phyloP scores from a whole-genome alignment of 2,329 filamentous ascomycete genomes.

The Phaeosphaeriaceae sp. region DNA sequence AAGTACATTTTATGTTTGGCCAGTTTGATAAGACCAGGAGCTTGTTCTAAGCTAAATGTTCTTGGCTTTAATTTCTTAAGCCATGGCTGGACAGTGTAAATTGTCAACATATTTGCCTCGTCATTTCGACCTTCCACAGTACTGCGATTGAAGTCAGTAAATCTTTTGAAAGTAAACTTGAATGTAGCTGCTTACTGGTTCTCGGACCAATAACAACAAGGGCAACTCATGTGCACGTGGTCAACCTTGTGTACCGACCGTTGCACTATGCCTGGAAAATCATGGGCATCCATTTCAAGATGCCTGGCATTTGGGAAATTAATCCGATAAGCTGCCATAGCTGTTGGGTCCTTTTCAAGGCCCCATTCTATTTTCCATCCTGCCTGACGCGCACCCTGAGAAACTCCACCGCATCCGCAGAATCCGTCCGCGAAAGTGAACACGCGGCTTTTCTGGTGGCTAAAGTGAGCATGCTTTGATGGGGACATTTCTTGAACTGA shows the following conservation, averaged over 20 bases:
- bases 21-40: not conserved
- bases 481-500: no score
- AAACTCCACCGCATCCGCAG: slow-evolving; percentile 28
- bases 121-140: slow-evolving; percentile 25
- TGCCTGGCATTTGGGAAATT: slow-evolving; percentile 14
- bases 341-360: slow-evolving; percentile 16
- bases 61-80: slow-evolving; percentile 19
- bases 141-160: slow-evolving; percentile 7
- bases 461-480: not conserved
- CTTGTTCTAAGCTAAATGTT: slow-evolving; percentile 23
- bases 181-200: slow-evolving; percentile 19
- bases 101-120: slow-evolving; percentile 25
- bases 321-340: slow-evolving; percentile 17
- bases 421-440: slow-evolving; percentile 21
- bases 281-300: slow-evolving; percentile 18
- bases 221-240: slow-evolving; percentile 22
- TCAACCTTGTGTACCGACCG: slow-evolving; percentile 3
- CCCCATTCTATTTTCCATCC: slow-evolving; percentile 20
- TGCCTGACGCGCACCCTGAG: slow-evolving; percentile 24
- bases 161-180: not conserved
- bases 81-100: slow-evolving; percentile 26
- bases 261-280: slow-evolving; percentile 15
- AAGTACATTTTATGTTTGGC: slow-evolving; percentile 22
- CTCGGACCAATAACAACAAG: slow-evolving; percentile 22
- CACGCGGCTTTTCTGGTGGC: not conserved